Evolutionary conservation across 1,139 yeast species (phyloP).

Genomic region (Yamadazyma blattariae): DNA sequence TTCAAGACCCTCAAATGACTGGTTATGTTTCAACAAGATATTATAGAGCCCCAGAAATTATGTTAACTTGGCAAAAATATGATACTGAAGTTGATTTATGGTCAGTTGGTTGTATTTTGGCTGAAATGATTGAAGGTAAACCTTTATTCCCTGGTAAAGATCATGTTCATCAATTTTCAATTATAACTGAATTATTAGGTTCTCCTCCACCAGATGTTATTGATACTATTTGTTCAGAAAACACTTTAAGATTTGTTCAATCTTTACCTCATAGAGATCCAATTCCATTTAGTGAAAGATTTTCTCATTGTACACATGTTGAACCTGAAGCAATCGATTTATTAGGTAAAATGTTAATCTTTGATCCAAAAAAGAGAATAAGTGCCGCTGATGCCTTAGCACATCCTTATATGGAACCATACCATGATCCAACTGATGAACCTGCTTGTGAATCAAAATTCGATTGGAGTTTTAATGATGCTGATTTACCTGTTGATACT

Average conservation of each 20-base stretch:
- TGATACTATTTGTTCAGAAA: constrained; percentile 93
- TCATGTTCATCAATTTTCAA: constrained; percentile 96
- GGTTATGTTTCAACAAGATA: constrained; percentile 97
- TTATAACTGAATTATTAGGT: constrained; percentile 92
- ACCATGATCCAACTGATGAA: constrained; percentile 97
- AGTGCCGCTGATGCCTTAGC: constrained; percentile 87
- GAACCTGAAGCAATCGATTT: constrained; percentile 93
- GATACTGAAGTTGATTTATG: constrained; percentile 98
- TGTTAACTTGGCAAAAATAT: constrained; percentile 99
- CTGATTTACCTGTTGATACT: constrained; percentile 94
- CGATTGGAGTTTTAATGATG: constrained; percentile 98
- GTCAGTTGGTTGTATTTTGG: constrained; percentile 99
- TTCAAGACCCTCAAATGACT: constrained; percentile 99
- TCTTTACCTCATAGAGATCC: constrained; percentile 93
- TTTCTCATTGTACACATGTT: constrained; percentile 62
- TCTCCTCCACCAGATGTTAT: constrained; percentile 96
- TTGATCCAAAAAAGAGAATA: constrained; percentile 91
- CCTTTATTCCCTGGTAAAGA: constrained; percentile 98
- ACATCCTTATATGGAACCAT: constrained; percentile 94
- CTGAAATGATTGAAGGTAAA: constrained; percentile 99
- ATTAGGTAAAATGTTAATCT: constrained; percentile 84
- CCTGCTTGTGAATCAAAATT: constrained; percentile 91
- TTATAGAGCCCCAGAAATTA: constrained; percentile 97
- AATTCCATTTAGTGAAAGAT: constrained; percentile 79
- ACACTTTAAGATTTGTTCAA: constrained; percentile 89